Conservation (phyloP, 306 rosid species). For the Alnus rubra region DNA sequence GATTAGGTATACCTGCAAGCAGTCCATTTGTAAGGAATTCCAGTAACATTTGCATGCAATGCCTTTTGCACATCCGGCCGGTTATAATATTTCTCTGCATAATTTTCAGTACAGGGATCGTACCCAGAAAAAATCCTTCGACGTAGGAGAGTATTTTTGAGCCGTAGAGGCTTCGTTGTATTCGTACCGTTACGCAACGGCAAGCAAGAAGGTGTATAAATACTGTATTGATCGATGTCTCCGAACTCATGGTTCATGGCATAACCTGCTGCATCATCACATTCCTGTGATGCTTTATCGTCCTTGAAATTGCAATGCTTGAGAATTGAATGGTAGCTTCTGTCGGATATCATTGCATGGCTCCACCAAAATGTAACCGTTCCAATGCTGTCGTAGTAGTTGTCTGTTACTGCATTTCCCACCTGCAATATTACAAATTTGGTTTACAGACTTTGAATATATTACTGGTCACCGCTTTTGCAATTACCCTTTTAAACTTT, state of each 20-base stretch:
- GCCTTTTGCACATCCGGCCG: slow-evolving; percentile 73
- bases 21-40: slow-evolving; percentile 78
- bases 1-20: slow-evolving; percentile 71
- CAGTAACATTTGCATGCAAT: slow-evolving; percentile 74
- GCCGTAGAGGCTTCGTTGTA: slow-evolving; percentile 26
- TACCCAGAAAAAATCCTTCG: slow-evolving; percentile 59
- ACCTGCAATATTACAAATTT: slow-evolving; percentile 38
- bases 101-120: slow-evolving; percentile 79
- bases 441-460: background rate
- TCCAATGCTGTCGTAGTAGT: slow-evolving; percentile 58
- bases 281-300: slow-evolving; percentile 38
- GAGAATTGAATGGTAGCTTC: slow-evolving; percentile 62
- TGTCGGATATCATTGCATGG: slow-evolving; percentile 76
- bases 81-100: slow-evolving; percentile 78
- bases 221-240: slow-evolving; percentile 66
- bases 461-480: no score
- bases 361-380: slow-evolving; percentile 81
- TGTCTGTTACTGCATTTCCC: slow-evolving; percentile 78
- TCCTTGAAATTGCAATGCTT: slow-evolving; percentile 57
- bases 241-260: slow-evolving; percentile 61
- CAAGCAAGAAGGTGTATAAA: slow-evolving; percentile 62
- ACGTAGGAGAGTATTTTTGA: slow-evolving; percentile 54
- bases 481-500: no score
- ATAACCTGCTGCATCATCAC: slow-evolving; percentile 52
- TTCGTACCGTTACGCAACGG: slow-evolving; percentile 19